Conservation (phyloP, 495 filamentous ascomycete species). For the Tuber melanosporum region DNA sequence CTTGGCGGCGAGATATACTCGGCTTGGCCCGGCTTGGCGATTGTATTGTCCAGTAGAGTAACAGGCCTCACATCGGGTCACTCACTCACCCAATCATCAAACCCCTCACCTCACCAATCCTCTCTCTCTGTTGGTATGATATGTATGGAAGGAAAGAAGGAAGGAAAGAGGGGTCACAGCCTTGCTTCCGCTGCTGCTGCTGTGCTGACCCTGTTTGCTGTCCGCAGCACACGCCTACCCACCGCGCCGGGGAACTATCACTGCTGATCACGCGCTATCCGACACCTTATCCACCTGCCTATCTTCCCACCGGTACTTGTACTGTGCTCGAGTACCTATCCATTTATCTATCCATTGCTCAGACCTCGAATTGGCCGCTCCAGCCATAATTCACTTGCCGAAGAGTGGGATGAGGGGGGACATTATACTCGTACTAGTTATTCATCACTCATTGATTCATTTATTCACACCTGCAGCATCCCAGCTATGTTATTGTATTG, state of each 20-base stretch:
- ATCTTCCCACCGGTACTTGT: background rate
- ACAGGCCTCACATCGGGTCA: background rate
- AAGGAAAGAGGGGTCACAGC: background rate
- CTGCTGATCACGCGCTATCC: background rate
- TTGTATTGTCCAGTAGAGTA: background rate
- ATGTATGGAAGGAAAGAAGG: background rate
- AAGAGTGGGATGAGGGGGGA: background rate
- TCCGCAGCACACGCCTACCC: background rate
- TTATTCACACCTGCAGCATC: background rate
- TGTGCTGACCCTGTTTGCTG: background rate
- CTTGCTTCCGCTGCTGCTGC: background rate
- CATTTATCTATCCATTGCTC: background rate
- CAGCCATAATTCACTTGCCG: background rate
- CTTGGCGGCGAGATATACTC: background rate
- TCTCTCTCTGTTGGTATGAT: background rate
- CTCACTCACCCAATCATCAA: background rate
- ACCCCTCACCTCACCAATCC: background rate
- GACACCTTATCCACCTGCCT: background rate
- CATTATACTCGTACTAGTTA: background rate
- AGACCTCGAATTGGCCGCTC: background rate
- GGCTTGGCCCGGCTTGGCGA: background rate
- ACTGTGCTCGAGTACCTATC: too few relatives aligned
- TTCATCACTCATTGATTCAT: background rate
- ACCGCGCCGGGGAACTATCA: background rate
- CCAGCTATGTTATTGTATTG: background rate